Evolutionary conservation across 768 basidiomycete genomes (phyloP).

Genomic region (Rhodocollybia butyracea): DNA sequence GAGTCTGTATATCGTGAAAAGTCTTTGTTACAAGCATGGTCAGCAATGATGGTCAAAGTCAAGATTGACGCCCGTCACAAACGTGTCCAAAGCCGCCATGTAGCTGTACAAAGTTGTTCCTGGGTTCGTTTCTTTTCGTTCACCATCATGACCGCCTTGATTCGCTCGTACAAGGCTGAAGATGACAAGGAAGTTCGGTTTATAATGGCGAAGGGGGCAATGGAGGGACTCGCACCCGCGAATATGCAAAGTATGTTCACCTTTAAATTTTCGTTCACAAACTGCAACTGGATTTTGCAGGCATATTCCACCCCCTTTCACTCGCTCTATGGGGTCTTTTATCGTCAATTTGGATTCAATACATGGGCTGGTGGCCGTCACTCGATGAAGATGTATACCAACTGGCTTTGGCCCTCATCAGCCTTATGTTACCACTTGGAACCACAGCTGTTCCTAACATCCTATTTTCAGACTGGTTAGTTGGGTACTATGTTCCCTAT

Average conservation of each 20-base stretch:
- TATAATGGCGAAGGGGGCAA: conserved; percentile 57
- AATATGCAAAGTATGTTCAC: conserved; percentile 51
- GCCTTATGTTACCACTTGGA: conserved; percentile 65
- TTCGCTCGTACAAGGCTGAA: conserved; percentile 45
- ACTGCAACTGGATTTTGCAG: conserved; percentile 16
- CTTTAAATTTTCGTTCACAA: background rate
- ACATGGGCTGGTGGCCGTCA: conserved; percentile 68
- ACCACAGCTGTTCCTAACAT: conserved; percentile 60
- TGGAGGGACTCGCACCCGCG: conserved; percentile 67
- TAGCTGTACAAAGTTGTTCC: too few relatives aligned
- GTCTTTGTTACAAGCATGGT: conserved; percentile 89
- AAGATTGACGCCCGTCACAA: too few relatives aligned
- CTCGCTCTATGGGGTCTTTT: conserved; percentile 60
- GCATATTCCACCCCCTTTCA: conserved; percentile 55
- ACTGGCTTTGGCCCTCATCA: conserved; percentile 52
- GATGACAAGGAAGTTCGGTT: conserved; percentile 67
- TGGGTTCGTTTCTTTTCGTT: background rate
- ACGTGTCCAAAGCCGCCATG: too few relatives aligned
- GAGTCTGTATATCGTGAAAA: conserved; percentile 73
- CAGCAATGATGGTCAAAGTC: too few relatives aligned
- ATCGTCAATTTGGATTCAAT: conserved; percentile 55
- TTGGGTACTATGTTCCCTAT: background rate
- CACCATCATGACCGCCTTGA: conserved; percentile 30
- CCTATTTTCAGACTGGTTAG: conserved; percentile 69
- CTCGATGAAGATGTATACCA: conserved; percentile 35